phyloP scores from a whole-genome alignment of 2,329 filamentous ascomycete species.

The Gaeumannomyces tritici region DNA sequence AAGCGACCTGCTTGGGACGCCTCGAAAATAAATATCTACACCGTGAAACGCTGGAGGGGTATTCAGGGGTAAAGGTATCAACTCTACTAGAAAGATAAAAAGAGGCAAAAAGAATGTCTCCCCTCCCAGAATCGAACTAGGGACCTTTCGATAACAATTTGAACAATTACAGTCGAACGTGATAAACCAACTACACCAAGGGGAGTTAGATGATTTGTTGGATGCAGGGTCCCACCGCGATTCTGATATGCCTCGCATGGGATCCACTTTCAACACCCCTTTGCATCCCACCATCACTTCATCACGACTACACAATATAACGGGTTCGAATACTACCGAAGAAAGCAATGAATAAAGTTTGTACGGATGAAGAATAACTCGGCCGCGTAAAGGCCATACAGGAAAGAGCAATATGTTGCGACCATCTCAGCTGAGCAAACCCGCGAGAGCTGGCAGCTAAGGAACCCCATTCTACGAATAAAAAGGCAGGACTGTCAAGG shows the following conservation, averaged over 20 bases:
- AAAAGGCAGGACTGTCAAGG: too few species aligned
- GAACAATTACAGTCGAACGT: slow-evolving; percentile 2
- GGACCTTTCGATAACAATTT: slow-evolving; percentile 1
- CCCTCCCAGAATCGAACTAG: slow-evolving; percentile 3
- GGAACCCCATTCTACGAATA: neutral
- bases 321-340: too few species aligned
- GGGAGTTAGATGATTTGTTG: neutral
- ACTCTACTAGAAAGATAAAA: neutral
- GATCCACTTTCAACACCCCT: neutral
- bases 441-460: too few species aligned
- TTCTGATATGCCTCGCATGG: neutral
- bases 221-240: accelerated
- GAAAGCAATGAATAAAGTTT: neutral
- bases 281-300: too few species aligned
- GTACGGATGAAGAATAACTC: neutral
- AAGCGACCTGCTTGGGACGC: neutral
- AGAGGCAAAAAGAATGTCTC: neutral
- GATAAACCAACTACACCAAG: slow-evolving; percentile 3
- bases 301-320: too few species aligned
- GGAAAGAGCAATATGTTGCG: neutral
- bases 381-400: neutral
- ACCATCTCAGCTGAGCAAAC: neutral
- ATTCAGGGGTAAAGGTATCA: neutral
- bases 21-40: too few species aligned
- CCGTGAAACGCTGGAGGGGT: too few species aligned